phyloP scores from a whole-genome alignment of 352 stramenopile species.

The Hyaloperonospora brassicae region DNA sequence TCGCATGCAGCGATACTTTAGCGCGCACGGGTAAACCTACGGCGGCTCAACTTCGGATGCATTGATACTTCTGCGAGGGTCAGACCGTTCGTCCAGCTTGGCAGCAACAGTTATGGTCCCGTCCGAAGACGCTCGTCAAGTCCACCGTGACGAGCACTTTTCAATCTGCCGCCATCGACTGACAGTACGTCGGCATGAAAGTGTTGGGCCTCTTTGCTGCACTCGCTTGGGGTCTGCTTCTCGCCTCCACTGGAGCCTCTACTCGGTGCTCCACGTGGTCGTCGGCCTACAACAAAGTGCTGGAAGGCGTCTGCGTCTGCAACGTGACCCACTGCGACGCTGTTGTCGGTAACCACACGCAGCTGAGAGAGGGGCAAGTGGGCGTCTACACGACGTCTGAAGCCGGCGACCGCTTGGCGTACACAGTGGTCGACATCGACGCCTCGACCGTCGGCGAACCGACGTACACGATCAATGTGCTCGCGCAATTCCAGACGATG shows the following conservation, averaged over 20 bases:
- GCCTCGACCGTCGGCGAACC: conserved; percentile 10
- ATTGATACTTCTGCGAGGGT: too few relatives aligned
- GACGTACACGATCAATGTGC: conserved; percentile 33
- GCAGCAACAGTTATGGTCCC: too few relatives aligned
- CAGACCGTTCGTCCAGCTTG: too few relatives aligned
- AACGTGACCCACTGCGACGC: conserved; percentile 37
- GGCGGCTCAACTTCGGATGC: too few relatives aligned
- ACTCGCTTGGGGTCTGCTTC: too few relatives aligned
- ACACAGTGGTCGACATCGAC: conserved; percentile 21
- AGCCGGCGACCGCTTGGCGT: conserved; percentile 30
- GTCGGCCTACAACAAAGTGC: conserved; percentile 24
- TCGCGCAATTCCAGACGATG: conserved; percentile 60
- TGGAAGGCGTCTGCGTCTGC: conserved; percentile 40
- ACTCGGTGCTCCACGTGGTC: conserved; percentile 32
- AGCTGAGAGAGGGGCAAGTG: conserved; percentile 28
- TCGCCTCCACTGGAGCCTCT: not conserved
- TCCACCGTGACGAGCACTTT: too few relatives aligned
- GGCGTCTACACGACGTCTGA: conserved; percentile 37
- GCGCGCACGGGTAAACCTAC: too few relatives aligned
- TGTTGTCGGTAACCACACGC: conserved; percentile 32
- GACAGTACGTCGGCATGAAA: too few relatives aligned
- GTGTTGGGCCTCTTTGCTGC: too few relatives aligned
- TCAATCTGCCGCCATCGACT: too few relatives aligned
- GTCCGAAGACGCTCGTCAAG: too few relatives aligned
- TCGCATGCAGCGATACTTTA: too few relatives aligned